Evolutionary conservation across 2,329 filamentous ascomycete species (phyloP), one percentile per base, ranked within the genome.

Genomic region (Penicillium italicum): DNA sequence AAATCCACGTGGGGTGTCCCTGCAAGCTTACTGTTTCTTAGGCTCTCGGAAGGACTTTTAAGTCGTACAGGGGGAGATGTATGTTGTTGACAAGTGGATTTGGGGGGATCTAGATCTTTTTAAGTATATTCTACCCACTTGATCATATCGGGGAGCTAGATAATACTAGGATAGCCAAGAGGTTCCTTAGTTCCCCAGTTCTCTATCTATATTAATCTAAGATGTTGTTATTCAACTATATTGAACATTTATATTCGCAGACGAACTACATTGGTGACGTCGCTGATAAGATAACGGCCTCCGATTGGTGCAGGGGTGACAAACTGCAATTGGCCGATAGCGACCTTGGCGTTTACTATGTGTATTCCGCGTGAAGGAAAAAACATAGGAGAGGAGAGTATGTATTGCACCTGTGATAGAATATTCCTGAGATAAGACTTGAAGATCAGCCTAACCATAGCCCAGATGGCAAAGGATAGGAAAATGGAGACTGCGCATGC

Each of bases 231-330:
- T 46, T 53, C 36, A 48, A 48, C 26, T 11, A 18, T 34, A 49
- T 42, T 42, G 28, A 33, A 28, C 37, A 42, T 31, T n/a, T 43
- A 22, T 45, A 34, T 34, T 24, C 30, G 14, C 18, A 31, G 24
- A 11, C 7, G 18, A 12, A 10, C 33, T 28, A 9, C 30, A 31
- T 24, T 57, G 55, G 53, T 60, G 58, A 56, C 61, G 60, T 62
- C 50, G 56, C 34, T 61, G 68, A 70, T 69, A 70, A 71, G 68
- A 71, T 66, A 68, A 62, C 53, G 41, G 5, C 16, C 46, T 38
- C 40, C 48, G 42, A 58, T 64, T 67, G 62, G 68, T 66, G 52
- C 62, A 54, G 48, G 44, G 38, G 55, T 65, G 66, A 67, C 63
- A 65, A 65, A 66, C 49, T 30, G 50, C 50, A 49, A 30, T 45